These are phyloP conservation scores for Mucuna pruriens DNA, from an alignment of 306 rosid species.

Conservation along the genomic window DNA sequence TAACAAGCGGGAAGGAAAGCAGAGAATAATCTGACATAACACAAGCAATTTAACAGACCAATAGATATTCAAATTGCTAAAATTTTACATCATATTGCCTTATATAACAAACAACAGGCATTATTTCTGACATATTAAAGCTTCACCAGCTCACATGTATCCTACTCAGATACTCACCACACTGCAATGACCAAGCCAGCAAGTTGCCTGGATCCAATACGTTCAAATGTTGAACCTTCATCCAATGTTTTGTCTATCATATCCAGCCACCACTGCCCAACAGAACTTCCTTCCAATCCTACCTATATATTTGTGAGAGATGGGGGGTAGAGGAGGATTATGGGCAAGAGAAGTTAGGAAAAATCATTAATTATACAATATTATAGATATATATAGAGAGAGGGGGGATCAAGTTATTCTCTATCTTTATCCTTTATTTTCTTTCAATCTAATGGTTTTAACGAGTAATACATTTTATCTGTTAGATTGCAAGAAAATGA, in stretches of 20 bases:
- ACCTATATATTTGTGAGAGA: constrained; percentile 63
- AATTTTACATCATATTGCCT: constrained; percentile 24
- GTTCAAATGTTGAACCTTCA: constrained; percentile 89
- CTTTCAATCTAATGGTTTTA: too few relatives aligned
- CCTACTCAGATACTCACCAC: constrained; percentile 66
- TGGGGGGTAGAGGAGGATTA: constrained; percentile 30
- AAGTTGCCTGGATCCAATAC: constrained; percentile 96
- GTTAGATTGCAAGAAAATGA: too few relatives aligned
- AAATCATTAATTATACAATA: constrained; percentile 32
- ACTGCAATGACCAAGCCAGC: constrained; percentile 96
- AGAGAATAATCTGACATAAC: constrained; percentile 33
- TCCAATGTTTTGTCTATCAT: constrained; percentile 92
- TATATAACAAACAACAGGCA: constrained; percentile 21
- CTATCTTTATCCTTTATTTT: too few relatives aligned
- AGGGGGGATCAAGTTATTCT: too few relatives aligned
- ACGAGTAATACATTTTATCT: too few relatives aligned
- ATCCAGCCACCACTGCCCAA: constrained; percentile 98
- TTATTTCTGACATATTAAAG: constrained; percentile 38
- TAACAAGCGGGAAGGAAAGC: constrained; percentile 31
- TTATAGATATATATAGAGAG: too few relatives aligned
- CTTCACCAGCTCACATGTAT: constrained; percentile 29
- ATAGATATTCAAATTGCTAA: constrained; percentile 12
- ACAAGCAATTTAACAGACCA: constrained; percentile 34
- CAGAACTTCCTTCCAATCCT: constrained; percentile 97
- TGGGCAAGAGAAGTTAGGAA: constrained; percentile 29